These are phyloP conservation scores for Brassica hybrid DNA, from an alignment of 441 rosid species.

Conservation along the genomic window DNA sequence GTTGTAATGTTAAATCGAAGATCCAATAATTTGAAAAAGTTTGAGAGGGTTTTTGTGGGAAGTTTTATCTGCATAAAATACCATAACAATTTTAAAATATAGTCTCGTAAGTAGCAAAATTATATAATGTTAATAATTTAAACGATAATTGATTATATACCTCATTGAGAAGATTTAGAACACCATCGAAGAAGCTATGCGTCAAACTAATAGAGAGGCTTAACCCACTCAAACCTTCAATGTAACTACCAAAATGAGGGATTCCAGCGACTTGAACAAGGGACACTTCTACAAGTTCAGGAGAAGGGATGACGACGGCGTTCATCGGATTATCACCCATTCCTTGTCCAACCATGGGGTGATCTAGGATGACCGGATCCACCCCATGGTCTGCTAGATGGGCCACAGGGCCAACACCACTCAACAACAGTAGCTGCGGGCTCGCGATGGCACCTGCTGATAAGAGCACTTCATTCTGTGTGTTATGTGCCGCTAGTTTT, in stretches of 20 bases:
- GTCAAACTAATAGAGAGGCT: slow-evolving; percentile 40
- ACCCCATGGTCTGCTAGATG: slow-evolving; percentile 46
- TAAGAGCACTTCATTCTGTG: slow-evolving; percentile 44
- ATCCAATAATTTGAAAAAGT: slow-evolving; percentile 23
- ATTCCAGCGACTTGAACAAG: slow-evolving; percentile 54
- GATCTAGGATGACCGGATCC: slow-evolving; percentile 41
- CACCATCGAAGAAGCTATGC: slow-evolving; percentile 18
- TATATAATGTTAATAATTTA: not conserved
- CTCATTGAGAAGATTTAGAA: slow-evolving; percentile 33
- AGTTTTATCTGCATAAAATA: slow-evolving; percentile 24
- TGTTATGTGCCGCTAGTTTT: slow-evolving; percentile 6
- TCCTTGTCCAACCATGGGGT: slow-evolving; percentile 56
- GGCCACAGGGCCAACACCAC: slow-evolving; percentile 52
- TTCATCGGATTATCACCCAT: slow-evolving; percentile 62
- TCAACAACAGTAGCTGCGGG: slow-evolving; percentile 54
- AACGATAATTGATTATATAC: slow-evolving; percentile 1
- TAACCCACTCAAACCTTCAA: slow-evolving; percentile 50
- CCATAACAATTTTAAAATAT: slow-evolving; percentile 5
- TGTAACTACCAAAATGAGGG: slow-evolving; percentile 44
- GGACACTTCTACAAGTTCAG: slow-evolving; percentile 50
- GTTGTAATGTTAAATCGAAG: slow-evolving; percentile 34
- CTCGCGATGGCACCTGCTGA: slow-evolving; percentile 57
- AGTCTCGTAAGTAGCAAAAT: not conserved
- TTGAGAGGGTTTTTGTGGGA: slow-evolving; percentile 28
- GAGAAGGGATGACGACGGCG: slow-evolving; percentile 50